Base-by-base conservation (phyloP, 1,284 basidiomycete species). In the Ustilago shanxiensis region DNA sequence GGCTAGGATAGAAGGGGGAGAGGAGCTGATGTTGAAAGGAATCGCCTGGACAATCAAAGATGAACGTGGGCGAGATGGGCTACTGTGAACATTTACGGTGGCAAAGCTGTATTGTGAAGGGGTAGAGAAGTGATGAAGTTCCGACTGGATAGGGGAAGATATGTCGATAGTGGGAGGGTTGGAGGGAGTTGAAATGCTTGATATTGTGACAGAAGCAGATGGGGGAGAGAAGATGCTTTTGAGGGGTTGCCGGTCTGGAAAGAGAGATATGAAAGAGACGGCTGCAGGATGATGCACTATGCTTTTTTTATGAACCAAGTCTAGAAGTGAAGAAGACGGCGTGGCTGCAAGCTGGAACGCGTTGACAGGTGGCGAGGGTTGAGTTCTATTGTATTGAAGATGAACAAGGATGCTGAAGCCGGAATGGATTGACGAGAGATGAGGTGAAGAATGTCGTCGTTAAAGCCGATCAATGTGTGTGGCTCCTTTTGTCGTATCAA, bases 81-180 rank as follows among this genome's bases (percentile, higher is more conserved):
- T 58, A 53, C 47, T 31, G 49, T 52, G 54, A 47, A 53, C 62
- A 64, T 64, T 45, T 51, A 64, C n/a, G 62, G 47, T 51, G 54
- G 62, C 53, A 26, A 22, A 52, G 51, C 33, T 47, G 33, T 24
- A 37, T 16, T 29, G 33, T 57, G 14, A 10, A 24, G 20, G 41
- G 11, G n/a, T 18, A 44, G 8, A 22, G 41, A 44, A 39, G 28
- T 53, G 56, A 58, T 59, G 62, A 37, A 62, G 44, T 29, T 6
- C 8, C 2, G 39, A 47, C 13, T 37, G 26, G 22, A 37, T 37
- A 37, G 35, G 33, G 37, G 33, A 35, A 14, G 58, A 52, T 24
- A 20, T 18, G 37, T 6, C 29, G 16, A 18, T 8, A 39, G 33
- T 35, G 47, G 41, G 54, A 53, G 54, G n/a, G n/a, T n/a, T n/a